Evolutionary conservation across 1,139 yeast species (phyloP).

Genomic region (Debaryomyces sp.): DNA sequence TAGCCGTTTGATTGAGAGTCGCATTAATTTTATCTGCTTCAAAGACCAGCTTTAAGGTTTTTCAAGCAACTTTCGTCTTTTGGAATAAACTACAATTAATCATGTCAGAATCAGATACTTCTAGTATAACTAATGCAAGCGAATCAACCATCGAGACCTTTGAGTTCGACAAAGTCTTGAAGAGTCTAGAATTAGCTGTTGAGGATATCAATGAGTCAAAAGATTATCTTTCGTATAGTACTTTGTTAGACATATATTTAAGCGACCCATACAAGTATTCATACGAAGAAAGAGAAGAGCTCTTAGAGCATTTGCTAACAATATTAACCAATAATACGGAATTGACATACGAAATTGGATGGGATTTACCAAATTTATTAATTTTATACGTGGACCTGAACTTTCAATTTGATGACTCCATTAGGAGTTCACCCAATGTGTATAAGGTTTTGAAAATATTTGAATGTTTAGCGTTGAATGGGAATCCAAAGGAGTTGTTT

Average conservation of each 20-base stretch:
- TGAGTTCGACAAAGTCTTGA: conserved; percentile 30
- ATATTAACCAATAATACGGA: conserved; percentile 38
- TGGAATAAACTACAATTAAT: neutral
- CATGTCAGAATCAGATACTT: conserved; percentile 26
- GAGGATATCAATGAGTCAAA: conserved; percentile 41
- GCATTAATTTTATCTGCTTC: conserved; percentile 2
- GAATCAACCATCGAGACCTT: conserved; percentile 29
- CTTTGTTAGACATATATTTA: conserved; percentile 66
- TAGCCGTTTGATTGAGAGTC: neutral
- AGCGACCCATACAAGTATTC: conserved; percentile 49
- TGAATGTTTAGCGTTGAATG: conserved; percentile 59
- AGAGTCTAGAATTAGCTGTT: conserved; percentile 36
- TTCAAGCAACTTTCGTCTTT: neutral
- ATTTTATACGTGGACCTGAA: conserved; percentile 41
- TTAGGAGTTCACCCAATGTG: conserved; percentile 39
- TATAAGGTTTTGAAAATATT: conserved; percentile 52
- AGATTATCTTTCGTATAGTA: conserved; percentile 73
- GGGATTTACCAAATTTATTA: conserved; percentile 80
- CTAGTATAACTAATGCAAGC: conserved; percentile 20
- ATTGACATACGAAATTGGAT: conserved; percentile 72
- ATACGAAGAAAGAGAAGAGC: conserved; percentile 49
- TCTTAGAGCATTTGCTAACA: conserved; percentile 43
- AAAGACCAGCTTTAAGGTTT: neutral
- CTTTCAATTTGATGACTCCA: conserved; percentile 18
- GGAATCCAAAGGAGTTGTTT: conserved; percentile 80